These are phyloP conservation scores for Colletotrichum sp. DNA, from an alignment of 2,329 filamentous ascomycete genomes.

Conservation along the genomic window DNA sequence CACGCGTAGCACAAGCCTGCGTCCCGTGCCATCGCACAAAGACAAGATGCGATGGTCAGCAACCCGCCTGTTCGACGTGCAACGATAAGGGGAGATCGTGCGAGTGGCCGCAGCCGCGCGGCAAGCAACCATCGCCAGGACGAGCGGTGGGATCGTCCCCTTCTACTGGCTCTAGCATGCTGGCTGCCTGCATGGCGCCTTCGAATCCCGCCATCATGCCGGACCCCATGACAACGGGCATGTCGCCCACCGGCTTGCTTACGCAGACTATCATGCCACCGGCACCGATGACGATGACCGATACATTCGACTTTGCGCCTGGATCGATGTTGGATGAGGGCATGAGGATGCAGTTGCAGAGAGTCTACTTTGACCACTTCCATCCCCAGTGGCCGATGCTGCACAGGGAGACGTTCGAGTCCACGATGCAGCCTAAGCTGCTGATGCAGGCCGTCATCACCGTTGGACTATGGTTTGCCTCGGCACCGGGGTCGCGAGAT, in stretches of 20 bases:
- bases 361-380: conserved; percentile 2
- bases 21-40: conserved; percentile 12
- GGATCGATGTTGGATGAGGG: background rate
- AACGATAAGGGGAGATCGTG: background rate
- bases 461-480: conserved; percentile 5
- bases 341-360: background rate
- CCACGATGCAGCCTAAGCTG: background rate
- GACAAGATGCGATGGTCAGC: conserved; percentile 14
- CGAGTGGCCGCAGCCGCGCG: conserved; percentile 3
- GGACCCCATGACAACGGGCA: background rate
- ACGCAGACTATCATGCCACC: background rate
- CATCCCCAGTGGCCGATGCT: conserved; percentile 11
- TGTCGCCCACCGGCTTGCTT: background rate
- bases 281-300: background rate
- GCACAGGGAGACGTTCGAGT: conserved; percentile 2
- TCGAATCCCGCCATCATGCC: background rate
- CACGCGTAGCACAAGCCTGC: conserved; percentile 14
- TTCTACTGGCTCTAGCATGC: background rate
- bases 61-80: conserved; percentile 8
- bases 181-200: background rate
- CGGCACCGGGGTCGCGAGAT: background rate
- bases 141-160: background rate
- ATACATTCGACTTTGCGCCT: background rate
- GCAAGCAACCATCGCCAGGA: background rate
- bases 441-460: background rate